These are phyloP conservation scores for Populus hybrid DNA, from an alignment of 441 rosid species.

Conservation along the genomic window DNA sequence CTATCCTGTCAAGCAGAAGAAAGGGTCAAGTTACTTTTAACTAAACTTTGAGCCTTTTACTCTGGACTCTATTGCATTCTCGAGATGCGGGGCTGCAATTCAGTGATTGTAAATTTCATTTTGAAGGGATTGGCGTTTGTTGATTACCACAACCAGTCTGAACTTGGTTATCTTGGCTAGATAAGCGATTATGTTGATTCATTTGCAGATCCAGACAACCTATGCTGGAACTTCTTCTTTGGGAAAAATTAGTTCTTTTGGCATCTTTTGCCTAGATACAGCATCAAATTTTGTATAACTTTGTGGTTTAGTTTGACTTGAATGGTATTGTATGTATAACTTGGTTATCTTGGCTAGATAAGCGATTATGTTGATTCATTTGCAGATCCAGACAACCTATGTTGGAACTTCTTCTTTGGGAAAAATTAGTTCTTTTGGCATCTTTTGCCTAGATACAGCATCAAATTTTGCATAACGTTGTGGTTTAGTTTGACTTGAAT, in stretches of 20 bases:
- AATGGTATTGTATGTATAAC: background rate
- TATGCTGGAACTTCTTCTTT: background rate
- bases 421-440: background rate
- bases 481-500: background rate
- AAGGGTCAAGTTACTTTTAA: background rate
- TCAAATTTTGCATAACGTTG: background rate
- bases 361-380: background rate
- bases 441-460: background rate
- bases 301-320: background rate
- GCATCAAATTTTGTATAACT: background rate
- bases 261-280: background rate
- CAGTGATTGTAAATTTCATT: background rate
- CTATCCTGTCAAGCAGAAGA: background rate
- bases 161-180: slow-evolving; percentile 1
- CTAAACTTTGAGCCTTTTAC: background rate
- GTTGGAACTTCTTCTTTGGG: background rate
- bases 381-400: background rate
- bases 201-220: background rate
- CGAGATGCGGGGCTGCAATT: background rate
- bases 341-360: background rate
- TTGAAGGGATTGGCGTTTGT: background rate
- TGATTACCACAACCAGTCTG: background rate
- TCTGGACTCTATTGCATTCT: background rate
- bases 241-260: background rate
- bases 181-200: background rate